Base-by-base conservation (phyloP, 495 filamentous ascomycete genomes). In the Aspergillus coremiiformis region DNA sequence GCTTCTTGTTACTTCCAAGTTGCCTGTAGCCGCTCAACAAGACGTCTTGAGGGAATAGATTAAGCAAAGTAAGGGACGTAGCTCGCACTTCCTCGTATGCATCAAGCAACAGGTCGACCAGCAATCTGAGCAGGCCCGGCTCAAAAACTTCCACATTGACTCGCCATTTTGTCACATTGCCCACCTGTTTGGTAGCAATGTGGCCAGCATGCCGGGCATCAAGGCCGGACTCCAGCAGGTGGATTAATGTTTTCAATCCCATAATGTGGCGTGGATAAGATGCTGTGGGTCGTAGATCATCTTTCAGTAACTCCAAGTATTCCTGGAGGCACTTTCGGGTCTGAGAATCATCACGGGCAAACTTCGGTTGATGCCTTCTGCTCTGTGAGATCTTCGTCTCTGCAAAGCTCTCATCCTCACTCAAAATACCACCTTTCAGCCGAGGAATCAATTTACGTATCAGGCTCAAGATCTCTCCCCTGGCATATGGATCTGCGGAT, bases 21-120 rank as follows among this genome's bases (percentile, higher is more conserved):
- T 51, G 23, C 12, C 44, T n/a, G n/a, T 58, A 29, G 1, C 58
- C 53, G 23, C 39, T 37, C 7, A 63, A 47, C 5, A 71, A 45
- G 21, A 69, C 47, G 7, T 69, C 47, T 19, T 44, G 55, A 20
- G 70, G 69, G 26, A 72, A 72, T 6, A 73, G n/a, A 21, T 76
- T 76, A 22, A 95, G 53, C 14, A 89, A 67, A 5, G 70, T 69
- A 0, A 81, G 65, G 6, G 93, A 79, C 1, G 71, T 71, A 33
- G 79, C 79, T 53, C 93, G 78, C 10, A 97, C 86, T 70, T 98
- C 93, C 53, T 98, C 93, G 59, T 92, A 98, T 0, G 92, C 87
- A 60, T 97, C 85, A 41, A 93, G 69, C 1, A 95, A 58, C 9
- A 93, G 79, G 63, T 96, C 89, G 4, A 90, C 59, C 7, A 96